Evolutionary conservation across 2,329 filamentous ascomycete genomes (phyloP), one percentile per base, ranked within the genome.

Genomic region (Alternaria consortialis): DNA sequence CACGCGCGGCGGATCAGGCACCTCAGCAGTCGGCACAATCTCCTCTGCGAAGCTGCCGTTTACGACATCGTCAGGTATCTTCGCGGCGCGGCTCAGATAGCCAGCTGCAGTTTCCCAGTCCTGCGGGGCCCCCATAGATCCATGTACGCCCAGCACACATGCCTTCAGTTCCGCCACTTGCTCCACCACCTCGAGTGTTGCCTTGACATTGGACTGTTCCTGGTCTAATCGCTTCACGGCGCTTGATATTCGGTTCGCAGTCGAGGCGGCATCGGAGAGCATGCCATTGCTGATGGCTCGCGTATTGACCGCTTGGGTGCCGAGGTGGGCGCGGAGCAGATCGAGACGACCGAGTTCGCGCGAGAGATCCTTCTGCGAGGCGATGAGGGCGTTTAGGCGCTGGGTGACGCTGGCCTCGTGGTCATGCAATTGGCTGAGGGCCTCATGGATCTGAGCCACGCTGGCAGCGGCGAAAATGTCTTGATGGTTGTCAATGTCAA

Each of bases 21-120:
- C 93, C 81, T 99, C 95, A 6, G 96, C 92, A 2, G 92, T 98
- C 0, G 95, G 95, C 8, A 99, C 95, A 75, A 97, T 94, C 66
- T 93, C 88, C 36, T 94, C 91, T 0, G 95, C 94, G 76, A 99
- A 99, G 15, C 88, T 87, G 27, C 95, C 93, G 67, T 91, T 86
- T 52, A 94, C 85, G 52, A 99, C 94, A 1, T 90, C 85, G 52
- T 89, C 85, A 0, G 94, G 94, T 12, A 99, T 89, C 68, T 91
- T 89, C 62, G 89, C 89, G 7, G 95, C 94, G 44, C 94, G 88
- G 65, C 91, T 88, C 60, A 99, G 86, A 78, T 98, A 98, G 47
- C 87, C 91, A 2, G 95, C 95, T 4, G 95, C 95, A 3, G 93
- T 95, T 80, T 99, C 95, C 95, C 95, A 99, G 81, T 99, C 95